phyloP scores from a whole-genome alignment of 2,329 filamentous ascomycete species.

The Neodidymelliopsis sp. region DNA sequence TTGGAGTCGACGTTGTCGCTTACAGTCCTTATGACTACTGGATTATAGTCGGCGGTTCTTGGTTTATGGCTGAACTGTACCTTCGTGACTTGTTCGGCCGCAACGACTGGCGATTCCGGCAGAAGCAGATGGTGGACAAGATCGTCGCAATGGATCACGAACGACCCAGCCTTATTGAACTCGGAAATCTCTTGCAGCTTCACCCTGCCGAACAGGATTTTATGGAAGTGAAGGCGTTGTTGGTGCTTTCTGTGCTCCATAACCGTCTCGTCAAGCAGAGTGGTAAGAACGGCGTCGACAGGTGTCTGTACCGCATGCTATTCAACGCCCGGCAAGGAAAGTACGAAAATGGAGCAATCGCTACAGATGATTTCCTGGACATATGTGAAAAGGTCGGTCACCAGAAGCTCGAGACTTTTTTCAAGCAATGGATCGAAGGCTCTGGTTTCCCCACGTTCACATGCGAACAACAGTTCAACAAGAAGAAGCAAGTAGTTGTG shows the following conservation, averaged over 20 bases:
- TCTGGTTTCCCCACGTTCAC: conserved; percentile 89
- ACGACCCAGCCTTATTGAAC: conserved; percentile 80
- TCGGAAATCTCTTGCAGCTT: conserved; percentile 79
- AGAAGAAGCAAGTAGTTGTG: conserved; percentile 94
- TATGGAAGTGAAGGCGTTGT: conserved; percentile 85
- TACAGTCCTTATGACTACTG: conserved; percentile 82
- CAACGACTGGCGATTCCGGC: conserved; percentile 90
- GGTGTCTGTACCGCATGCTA: conserved; percentile 86
- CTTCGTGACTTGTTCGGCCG: conserved; percentile 91
- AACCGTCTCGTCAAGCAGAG: conserved; percentile 88
- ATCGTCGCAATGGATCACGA: conserved; percentile 83
- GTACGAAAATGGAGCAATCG: conserved; percentile 72
- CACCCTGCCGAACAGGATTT: conserved; percentile 90
- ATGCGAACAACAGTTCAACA: conserved; percentile 91
- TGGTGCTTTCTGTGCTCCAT: conserved; percentile 93
- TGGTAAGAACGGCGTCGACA: conserved; percentile 80
- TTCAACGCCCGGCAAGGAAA: conserved; percentile 85
- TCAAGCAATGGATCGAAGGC: conserved; percentile 89
- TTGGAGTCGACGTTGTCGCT: conserved; percentile 89
- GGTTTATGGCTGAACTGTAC: conserved; percentile 94
- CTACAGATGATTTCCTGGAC: conserved; percentile 78
- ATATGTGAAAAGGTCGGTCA: conserved; percentile 89
- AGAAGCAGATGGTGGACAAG: conserved; percentile 83
- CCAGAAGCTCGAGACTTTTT: conserved; percentile 87
- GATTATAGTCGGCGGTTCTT: conserved; percentile 87